Evolutionary conservation across 1,284 basidiomycete genomes (phyloP), one percentile per base, ranked within the genome.

Genomic region (Ustilago shanxiensis): DNA sequence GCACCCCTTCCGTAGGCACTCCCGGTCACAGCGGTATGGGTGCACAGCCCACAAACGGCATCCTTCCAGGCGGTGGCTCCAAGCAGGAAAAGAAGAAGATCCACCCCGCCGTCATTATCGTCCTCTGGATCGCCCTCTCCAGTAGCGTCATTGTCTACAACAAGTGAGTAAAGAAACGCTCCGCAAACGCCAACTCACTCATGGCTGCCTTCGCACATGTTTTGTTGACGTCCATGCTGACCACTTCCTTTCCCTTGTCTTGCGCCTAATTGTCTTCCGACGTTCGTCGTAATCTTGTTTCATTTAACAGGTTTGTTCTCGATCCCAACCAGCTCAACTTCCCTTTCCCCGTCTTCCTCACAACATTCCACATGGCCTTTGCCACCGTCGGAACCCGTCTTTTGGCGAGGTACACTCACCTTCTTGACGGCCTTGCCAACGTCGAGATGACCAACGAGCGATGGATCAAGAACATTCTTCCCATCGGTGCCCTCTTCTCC

Each of bases 81-180:
- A 73, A 73, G 62, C 26, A 54, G 37, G 76, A 78, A 45, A 83
- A 85, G 79, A 80, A 78, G 64, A 81, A 83, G 79, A 63, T 86
- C 16, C 84, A 86, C 60, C 84, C 92, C 0, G 86, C 90, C 1
- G 88, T 90, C 62, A 93, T 94, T 82, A 93, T 94, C 63, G 92
- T 92, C 29, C 87, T 95, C 66, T 95, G 94, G 95, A 98, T 98
- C 86, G 88, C 91, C 16, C 92, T 97, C 81, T 93, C 92, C 72
- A 94, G 94, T 45, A 87, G 91, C 11, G 95, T 98, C 84, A 98
- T 98, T 88, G 91, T 98, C 65, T 98, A 98, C 91, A 98, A 98
- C 80, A 83, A 83, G 81, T 84, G 37, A 70, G 75, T 72, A n/a
- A 39, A 7, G 18, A 18, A 20, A 1, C 7, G 28, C 7, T 16